Percentiles rank a stretch among this genome's conserved stretches.
Conservation (phyloP, 345 rosid genomes). For the Linum usitatissimum region DNA sequence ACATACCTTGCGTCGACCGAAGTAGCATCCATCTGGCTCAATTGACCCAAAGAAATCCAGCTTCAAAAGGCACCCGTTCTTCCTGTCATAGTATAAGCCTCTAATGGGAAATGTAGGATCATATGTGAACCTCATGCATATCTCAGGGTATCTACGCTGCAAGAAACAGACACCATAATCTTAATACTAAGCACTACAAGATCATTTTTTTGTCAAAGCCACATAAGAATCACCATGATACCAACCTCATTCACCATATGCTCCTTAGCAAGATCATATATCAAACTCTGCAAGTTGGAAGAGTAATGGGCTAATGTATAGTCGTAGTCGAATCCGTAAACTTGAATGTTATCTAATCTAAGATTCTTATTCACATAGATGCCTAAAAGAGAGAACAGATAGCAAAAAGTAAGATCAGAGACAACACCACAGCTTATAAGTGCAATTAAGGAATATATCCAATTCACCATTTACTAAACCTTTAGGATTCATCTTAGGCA, state of each 20-base stretch:
- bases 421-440: not conserved
- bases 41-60: slow-evolving; percentile 97
- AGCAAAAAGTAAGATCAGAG: not conserved
- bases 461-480: slow-evolving; percentile 25
- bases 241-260: slow-evolving; percentile 91
- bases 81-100: slow-evolving; percentile 80
- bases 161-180: slow-evolving; percentile 9
- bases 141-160: slow-evolving; percentile 82
- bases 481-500: slow-evolving; percentile 87
- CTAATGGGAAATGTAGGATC: slow-evolving; percentile 86
- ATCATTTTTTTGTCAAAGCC: not conserved
- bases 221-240: not conserved
- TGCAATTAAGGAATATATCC: not conserved
- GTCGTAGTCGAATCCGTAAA: slow-evolving; percentile 93
- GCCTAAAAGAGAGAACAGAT: slow-evolving; percentile 29
- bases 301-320: slow-evolving; percentile 92
- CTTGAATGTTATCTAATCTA: slow-evolving; percentile 70
- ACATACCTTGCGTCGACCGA: slow-evolving; percentile 77
- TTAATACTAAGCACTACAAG: not conserved
- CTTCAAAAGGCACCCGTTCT: slow-evolving; percentile 76
- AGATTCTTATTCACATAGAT: slow-evolving; percentile 83
- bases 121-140: slow-evolving; percentile 54
- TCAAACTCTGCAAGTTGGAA: slow-evolving; percentile 62
- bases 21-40: slow-evolving; percentile 92
- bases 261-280: slow-evolving; percentile 85